Conservation (phyloP, 176 grass and related monocot species). For the Oryza brachyantha region DNA sequence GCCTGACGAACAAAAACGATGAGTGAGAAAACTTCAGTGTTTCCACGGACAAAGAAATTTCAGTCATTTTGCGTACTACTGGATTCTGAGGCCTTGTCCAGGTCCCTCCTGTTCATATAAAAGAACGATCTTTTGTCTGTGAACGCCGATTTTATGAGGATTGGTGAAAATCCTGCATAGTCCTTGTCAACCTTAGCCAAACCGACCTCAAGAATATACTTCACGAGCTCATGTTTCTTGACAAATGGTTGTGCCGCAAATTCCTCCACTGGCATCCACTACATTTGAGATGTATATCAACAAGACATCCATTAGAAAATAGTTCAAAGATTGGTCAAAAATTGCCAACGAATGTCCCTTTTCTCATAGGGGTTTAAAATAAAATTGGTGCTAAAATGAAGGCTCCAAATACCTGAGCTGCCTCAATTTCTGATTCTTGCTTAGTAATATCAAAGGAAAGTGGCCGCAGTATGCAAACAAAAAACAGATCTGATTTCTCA, state of each 20-base stretch:
- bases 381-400: not conserved
- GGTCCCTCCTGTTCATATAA: conserved; percentile 67
- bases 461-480: conserved; percentile 72
- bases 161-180: conserved; percentile 77
- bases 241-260: conserved; percentile 79
- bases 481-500: conserved; percentile 90
- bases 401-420: conserved; percentile 56
- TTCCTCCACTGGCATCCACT: conserved; percentile 95
- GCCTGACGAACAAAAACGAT: conserved; percentile 1
- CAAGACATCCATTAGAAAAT: not conserved
- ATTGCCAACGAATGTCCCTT: not conserved
- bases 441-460: conserved; percentile 75
- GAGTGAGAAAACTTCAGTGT: not conserved
- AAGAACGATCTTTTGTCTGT: conserved; percentile 45
- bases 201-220: conserved; percentile 72
- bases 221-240: conserved; percentile 76
- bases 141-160: conserved; percentile 71
- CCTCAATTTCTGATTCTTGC: conserved; percentile 95
- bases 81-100: conserved; percentile 39
- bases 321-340: not conserved
- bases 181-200: conserved; percentile 59
- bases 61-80: conserved; percentile 5
- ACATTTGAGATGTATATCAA: conserved; percentile 25
- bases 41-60: not conserved
- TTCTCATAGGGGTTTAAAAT: not conserved